Conservation (phyloP, 306 rosid species). For the Begonia peltatifolia region DNA sequence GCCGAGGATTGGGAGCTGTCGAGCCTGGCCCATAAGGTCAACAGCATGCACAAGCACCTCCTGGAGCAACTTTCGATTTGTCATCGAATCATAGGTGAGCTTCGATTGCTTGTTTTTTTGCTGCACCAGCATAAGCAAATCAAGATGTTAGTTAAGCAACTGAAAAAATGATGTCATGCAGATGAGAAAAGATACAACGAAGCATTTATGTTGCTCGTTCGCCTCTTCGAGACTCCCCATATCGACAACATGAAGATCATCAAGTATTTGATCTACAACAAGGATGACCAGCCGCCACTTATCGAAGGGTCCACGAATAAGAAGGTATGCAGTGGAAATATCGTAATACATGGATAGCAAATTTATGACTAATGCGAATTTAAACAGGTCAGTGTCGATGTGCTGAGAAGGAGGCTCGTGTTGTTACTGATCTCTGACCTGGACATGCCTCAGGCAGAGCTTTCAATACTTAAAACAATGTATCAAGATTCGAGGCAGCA, state of each 20-base stretch:
- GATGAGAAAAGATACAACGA: slow-evolving; percentile 34
- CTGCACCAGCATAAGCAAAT: background rate
- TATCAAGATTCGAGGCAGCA: slow-evolving; percentile 33
- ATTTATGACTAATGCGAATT: background rate
- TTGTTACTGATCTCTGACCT: slow-evolving; percentile 38
- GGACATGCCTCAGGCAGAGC: slow-evolving; percentile 32
- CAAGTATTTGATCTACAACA: slow-evolving; percentile 31
- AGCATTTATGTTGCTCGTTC: slow-evolving; percentile 20
- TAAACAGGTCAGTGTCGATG: slow-evolving; percentile 42
- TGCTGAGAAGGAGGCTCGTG: slow-evolving; percentile 47
- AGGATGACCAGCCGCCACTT: slow-evolving; percentile 37
- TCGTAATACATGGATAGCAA: too few relatives aligned
- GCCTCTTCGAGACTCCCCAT: slow-evolving; percentile 23
- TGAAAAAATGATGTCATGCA: slow-evolving; percentile 5
- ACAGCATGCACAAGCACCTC: slow-evolving; percentile 37
- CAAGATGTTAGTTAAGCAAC: background rate
- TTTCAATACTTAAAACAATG: slow-evolving; percentile 36
- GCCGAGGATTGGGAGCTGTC: slow-evolving; percentile 71
- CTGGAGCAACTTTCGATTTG: slow-evolving; percentile 27
- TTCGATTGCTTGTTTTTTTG: background rate
- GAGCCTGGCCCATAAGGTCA: slow-evolving; percentile 47
- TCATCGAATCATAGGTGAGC: slow-evolving; percentile 16
- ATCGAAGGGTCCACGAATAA: slow-evolving; percentile 33
- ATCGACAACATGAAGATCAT: slow-evolving; percentile 46
- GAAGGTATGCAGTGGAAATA: slow-evolving; percentile 21